Evolutionary conservation across 2,329 filamentous ascomycete species (phyloP).

Genomic region (Aureobasidium sp.): DNA sequence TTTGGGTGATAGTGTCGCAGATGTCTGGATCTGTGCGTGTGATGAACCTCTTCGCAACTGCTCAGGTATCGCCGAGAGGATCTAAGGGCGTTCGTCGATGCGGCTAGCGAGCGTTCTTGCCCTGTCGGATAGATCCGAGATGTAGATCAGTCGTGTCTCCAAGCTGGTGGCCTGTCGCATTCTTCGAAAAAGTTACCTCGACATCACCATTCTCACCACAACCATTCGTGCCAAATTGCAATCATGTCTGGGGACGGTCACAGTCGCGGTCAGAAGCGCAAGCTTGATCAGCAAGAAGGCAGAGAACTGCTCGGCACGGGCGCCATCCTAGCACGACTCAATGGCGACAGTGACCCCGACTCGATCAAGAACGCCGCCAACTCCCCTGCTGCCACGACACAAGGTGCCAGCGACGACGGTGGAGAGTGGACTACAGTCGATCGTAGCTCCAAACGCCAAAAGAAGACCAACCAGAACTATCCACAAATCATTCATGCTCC

Average conservation of each 20-base stretch:
- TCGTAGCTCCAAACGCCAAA: conserved; percentile 21
- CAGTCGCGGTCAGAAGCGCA: conserved; percentile 11
- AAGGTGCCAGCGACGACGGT: conserved; percentile 3
- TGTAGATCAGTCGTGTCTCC: background rate
- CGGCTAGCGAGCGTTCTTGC: background rate
- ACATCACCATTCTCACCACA: background rate
- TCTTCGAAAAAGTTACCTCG: background rate
- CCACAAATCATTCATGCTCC: conserved; percentile 45
- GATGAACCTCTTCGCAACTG: background rate
- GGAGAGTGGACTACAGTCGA: conserved; percentile 22
- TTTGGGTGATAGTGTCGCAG: background rate
- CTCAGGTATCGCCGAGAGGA: background rate
- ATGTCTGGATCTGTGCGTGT: background rate
- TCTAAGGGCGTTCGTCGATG: background rate
- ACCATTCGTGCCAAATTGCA: background rate
- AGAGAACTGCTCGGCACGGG: conserved; percentile 1
- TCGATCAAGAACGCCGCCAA: background rate
- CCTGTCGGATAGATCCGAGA: conserved; percentile 6
- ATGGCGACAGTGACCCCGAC: conserved; percentile 8
- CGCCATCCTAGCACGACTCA: conserved; percentile 2
- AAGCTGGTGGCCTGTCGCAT: background rate
- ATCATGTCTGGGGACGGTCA: conserved; percentile 6
- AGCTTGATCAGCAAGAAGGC: conserved; percentile 6
- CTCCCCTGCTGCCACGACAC: background rate
- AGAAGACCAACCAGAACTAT: conserved; percentile 38